Conservation (phyloP, 2,329 filamentous ascomycete species). For the Albifimbria verrucaria region DNA sequence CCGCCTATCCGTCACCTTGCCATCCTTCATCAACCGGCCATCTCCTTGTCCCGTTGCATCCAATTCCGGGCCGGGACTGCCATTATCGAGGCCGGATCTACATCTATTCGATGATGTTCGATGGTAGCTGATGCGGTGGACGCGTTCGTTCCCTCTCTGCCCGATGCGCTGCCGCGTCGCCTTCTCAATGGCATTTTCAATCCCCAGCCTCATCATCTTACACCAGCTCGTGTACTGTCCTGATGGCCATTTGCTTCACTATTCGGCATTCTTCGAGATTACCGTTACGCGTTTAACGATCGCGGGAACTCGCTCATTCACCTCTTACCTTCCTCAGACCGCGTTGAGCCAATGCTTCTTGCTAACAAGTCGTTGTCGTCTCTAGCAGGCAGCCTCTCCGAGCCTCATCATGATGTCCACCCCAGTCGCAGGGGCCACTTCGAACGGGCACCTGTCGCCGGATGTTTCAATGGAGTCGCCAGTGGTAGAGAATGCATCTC, state of each 20-base stretch:
- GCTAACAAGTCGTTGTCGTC: constrained; percentile 30
- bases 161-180: constrained; percentile 15
- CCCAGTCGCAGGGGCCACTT: constrained; percentile 57
- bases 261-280: constrained; percentile 14
- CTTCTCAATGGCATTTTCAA: constrained; percentile 42
- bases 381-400: constrained; percentile 52
- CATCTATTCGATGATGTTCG: constrained; percentile 31
- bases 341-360: constrained; percentile 12
- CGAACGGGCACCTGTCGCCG: constrained; percentile 64
- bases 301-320: constrained; percentile 21
- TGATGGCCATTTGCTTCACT: constrained; percentile 4
- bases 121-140: constrained; percentile 29
- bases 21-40: constrained; percentile 34
- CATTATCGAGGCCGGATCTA: constrained; percentile 17
- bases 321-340: constrained; percentile 16
- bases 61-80: constrained; percentile 27
- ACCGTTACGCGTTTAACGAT: constrained; percentile 19
- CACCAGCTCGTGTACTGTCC: not conserved
- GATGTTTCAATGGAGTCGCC: constrained; percentile 40
- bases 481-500: constrained; percentile 30
- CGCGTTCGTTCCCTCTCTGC: constrained; percentile 19
- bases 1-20: constrained; percentile 30
- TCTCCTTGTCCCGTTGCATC: constrained; percentile 28
- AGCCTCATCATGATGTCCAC: constrained; percentile 62
- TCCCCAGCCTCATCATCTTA: constrained; percentile 45